These are phyloP conservation scores for Pythium plurisporium DNA, from an alignment of 352 stramenopile genomes.

Conservation along the genomic window DNA sequence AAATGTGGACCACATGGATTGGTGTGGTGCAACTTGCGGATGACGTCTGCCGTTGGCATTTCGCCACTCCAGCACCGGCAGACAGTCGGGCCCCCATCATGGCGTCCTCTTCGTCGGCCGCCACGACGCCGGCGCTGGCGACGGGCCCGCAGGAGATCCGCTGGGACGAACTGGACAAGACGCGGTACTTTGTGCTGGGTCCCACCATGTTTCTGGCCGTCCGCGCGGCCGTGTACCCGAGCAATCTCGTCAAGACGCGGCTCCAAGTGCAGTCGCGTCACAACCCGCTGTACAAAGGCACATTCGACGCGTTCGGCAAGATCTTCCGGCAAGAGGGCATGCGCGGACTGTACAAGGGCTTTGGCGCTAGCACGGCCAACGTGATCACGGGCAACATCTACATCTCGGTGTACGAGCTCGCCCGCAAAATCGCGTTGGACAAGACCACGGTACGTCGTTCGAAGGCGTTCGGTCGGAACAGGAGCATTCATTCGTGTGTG, in stretches of 20 bases:
- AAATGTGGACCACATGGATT: conserved; percentile 11
- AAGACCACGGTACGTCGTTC: conserved; percentile 48
- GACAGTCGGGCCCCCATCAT: neutral
- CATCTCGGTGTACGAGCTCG: conserved; percentile 86
- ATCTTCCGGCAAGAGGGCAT: conserved; percentile 76
- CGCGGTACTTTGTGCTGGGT: conserved; percentile 81
- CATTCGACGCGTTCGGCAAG: conserved; percentile 80
- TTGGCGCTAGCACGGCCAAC: conserved; percentile 82
- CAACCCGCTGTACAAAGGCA: conserved; percentile 71
- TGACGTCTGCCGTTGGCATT: conserved; percentile 10
- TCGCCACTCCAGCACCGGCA: too few relatives aligned
- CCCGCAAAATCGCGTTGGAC: conserved; percentile 63
- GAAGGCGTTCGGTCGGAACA: too few relatives aligned
- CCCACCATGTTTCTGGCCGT: conserved; percentile 81
- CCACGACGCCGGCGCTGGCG: conserved; percentile 8
- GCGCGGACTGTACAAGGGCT: conserved; percentile 83
- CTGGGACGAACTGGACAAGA: conserved; percentile 89
- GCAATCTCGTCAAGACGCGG: conserved; percentile 86
- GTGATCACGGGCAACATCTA: conserved; percentile 87
- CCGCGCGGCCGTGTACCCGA: conserved; percentile 81
- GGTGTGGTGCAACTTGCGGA: neutral
- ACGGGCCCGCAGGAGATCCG: conserved; percentile 66
- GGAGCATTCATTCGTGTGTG: neutral
- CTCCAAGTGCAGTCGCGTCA: conserved; percentile 78
- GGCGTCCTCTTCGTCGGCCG: neutral